Percentiles rank a stretch among this genome's conserved stretches.
phyloP scores from a whole-genome alignment of 2,329 filamentous ascomycete species.

The Fusarium sp. region DNA sequence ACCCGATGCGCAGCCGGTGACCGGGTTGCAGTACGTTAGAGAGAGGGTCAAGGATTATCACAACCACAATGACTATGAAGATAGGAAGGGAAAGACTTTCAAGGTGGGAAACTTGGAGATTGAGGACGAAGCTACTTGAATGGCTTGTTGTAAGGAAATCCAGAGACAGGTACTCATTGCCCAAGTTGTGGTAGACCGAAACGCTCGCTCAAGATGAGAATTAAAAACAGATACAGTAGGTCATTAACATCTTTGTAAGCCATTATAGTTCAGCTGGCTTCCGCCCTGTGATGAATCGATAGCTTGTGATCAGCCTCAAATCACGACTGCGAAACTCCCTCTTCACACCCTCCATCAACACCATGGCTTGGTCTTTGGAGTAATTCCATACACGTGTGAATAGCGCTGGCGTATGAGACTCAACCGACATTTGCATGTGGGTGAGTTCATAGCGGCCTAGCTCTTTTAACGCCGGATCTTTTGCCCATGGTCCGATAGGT shows the following conservation, averaged over 20 bases:
- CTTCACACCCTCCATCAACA: conserved; percentile 64
- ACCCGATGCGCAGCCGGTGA: neutral
- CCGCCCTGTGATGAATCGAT: conserved; percentile 41
- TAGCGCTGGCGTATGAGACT: conserved; percentile 58
- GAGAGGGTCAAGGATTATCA: conserved; percentile 6
- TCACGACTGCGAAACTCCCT: conserved; percentile 57
- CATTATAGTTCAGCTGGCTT: conserved; percentile 8
- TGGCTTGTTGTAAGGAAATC: too few relatives aligned
- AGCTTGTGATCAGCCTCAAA: conserved; percentile 41
- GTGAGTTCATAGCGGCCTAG: conserved; percentile 55
- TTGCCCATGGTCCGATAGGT: conserved; percentile 58
- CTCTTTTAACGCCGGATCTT: conserved; percentile 55
- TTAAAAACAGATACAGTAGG: too few relatives aligned
- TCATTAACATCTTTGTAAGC: too few relatives aligned
- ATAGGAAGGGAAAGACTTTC: conserved; percentile 6
- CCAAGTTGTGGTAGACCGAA: too few relatives aligned
- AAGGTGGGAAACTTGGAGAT: conserved; percentile 7
- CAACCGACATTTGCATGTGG: conserved; percentile 61
- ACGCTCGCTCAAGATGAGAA: too few relatives aligned
- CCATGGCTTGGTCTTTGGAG: conserved; percentile 57
- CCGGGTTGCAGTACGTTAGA: conserved; percentile 2
- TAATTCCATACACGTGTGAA: conserved; percentile 58
- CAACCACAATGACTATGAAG: conserved; percentile 4
- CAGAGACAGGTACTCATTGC: too few relatives aligned
- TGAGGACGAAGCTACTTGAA: conserved; percentile 8